Evolutionary conservation across 108 stramenopile genomes (phyloP).

Genomic region (Cyclotella choctawhatcheeana): DNA sequence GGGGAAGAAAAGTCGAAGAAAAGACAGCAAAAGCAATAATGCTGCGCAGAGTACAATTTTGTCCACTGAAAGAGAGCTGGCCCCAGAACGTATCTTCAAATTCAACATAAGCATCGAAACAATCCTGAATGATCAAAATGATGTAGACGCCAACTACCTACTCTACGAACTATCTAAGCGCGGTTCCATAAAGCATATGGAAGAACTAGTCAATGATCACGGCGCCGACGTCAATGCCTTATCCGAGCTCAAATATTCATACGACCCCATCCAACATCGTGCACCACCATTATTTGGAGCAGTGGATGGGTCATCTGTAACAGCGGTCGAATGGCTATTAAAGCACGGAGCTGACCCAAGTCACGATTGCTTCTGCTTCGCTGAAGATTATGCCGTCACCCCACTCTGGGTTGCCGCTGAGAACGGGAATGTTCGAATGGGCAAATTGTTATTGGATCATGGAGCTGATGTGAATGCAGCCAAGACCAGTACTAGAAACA

Average conservation of each 20-base stretch:
- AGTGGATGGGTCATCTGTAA: background rate
- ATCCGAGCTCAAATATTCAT: background rate
- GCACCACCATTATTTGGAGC: background rate
- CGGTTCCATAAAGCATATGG: constrained; percentile 9
- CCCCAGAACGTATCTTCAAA: too few relatives aligned
- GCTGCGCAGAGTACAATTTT: too few relatives aligned
- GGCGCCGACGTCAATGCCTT: constrained; percentile 7
- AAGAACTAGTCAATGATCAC: constrained; percentile 5
- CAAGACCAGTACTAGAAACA: constrained; percentile 5
- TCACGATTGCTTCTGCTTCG: background rate
- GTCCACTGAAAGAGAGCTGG: too few relatives aligned
- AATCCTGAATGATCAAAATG: too few relatives aligned
- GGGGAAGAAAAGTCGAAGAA: too few relatives aligned
- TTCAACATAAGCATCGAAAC: too few relatives aligned
- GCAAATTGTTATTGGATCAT: constrained; percentile 10
- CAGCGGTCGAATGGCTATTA: constrained; percentile 13
- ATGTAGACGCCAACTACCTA: constrained; percentile 15
- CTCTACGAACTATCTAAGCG: constrained; percentile 3
- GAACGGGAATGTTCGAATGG: constrained; percentile 10
- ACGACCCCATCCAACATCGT: background rate
- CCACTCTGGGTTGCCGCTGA: constrained; percentile 13
- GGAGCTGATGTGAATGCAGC: constrained; percentile 23
- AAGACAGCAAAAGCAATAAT: too few relatives aligned
- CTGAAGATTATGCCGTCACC: background rate
- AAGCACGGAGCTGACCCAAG: constrained; percentile 11